Base-by-base conservation (phyloP, 208 protist genomes). In the Jaenimonas drosophilae region DNA sequence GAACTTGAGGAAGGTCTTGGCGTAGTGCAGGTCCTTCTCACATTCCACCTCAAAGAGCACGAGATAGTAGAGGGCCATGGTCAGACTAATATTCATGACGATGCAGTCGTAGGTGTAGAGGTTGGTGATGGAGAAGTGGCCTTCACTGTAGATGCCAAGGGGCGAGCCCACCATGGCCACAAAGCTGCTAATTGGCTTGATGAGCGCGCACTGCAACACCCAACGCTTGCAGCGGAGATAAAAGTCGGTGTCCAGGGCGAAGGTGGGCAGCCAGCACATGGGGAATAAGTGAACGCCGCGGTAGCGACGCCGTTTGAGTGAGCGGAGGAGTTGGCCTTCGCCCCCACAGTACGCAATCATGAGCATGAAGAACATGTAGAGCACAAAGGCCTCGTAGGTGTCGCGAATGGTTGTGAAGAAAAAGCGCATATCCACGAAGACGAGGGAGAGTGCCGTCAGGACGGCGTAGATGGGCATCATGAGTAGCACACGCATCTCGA, bases 351-450 rank as follows among this genome's bases (percentile, higher is more conserved):
- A 93, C 26, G 70, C 83, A 12, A 92, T 69, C 53, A 95, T 80
- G n/a, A 95, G 63, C 56, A 77, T 80, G 42, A 95, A 80, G 60
- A 95, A 95, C 34, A 88, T 79, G 63, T 95, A 95, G 14, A 95
- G 61, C 11, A 95, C 84, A 59, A 91, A 89, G 51, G 76, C 82
- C 64, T 95, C 82, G 70, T 92, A 92, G 16, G 70, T 78, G 56
- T 91, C 83, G 0, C 86, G 81, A 28, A 89, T 59, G 11, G 77
- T 83, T 33, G 79, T 76, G 41, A 90, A 74, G 42, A 83, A 82
- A 57, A 88, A 88, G 58, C 76, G 74, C 64, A 64, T 68, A 30
- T 62, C 20, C 9, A 47, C 21, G 34, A 79, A 59, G 12, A 78
- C 36, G 19, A 89, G 39, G 33, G 80, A 86, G 23, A 81, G 40